Evolutionary conservation across 352 stramenopile genomes (phyloP), one percentile per base, ranked within the genome.

Genomic region (Pythium dissimile): DNA sequence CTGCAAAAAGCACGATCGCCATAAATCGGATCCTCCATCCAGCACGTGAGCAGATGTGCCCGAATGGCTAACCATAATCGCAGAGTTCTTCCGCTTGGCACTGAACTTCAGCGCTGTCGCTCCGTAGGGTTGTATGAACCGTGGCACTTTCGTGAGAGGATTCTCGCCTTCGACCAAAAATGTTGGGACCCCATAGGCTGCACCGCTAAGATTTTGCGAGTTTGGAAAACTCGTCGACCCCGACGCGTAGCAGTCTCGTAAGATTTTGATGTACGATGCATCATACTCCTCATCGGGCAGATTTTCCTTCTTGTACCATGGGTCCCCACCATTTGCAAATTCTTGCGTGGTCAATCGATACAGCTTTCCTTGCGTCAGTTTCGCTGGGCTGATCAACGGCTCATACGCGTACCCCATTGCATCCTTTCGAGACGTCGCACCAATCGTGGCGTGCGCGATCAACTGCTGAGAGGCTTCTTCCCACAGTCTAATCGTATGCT

Each of bases 291-390:
- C 86, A 43, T 93, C 84, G 0, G 84, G 86, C 1, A 92, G 35
- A 23, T 95, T 94, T 49, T 95, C 86, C 51, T 92, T 91, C 54
- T 95, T 95, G 70, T 95, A 95, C 86, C 86, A 95, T 7, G 86
- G 83, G 48, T 95, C 86, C 23, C 86, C 86, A 45, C 84, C 83
- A 42, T 95, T 92, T 18, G 86, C 84, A 65, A 86, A 95, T 49
- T 95, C 86, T 38, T 95, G 86, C 0, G 84, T 94, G 34, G 86
- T 95, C 23, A 95, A 59, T 4, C 86, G 78, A 57, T 95, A 95
- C n/a, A 92, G 27, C 42, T 94, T 95, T 2, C 86, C 86, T 57
- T 91, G 84, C 0, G 71, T 91, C 15, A 95, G 52, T 54, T 79
- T 88, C 6, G 72, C 71, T 12, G 84, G 78, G 5, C 62, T 56